Conservation (phyloP, 805 yeast species). For the Monosporozyma aerobia region DNA sequence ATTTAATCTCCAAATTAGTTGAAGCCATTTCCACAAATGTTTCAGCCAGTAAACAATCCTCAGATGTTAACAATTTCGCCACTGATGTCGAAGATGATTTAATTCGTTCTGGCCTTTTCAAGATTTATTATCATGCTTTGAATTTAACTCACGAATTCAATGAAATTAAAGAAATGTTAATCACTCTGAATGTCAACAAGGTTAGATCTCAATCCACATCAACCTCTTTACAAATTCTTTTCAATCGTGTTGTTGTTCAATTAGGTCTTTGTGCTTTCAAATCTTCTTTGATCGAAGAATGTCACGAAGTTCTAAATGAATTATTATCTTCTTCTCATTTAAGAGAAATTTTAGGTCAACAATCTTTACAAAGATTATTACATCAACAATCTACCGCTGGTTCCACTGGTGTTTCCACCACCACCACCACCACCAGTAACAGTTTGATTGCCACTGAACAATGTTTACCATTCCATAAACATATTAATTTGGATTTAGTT, state of each 20-base stretch:
- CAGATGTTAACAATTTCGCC: constrained; percentile 46
- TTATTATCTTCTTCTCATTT: constrained; percentile 76
- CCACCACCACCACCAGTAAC: constrained; percentile 7
- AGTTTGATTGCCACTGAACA: constrained; percentile 33
- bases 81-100: constrained; percentile 42
- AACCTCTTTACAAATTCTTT: constrained; percentile 77
- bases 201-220: constrained; percentile 41
- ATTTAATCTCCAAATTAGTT: constrained; percentile 50
- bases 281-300: constrained; percentile 72
- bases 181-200: constrained; percentile 72
- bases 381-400: not conserved
- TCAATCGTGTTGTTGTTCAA: constrained; percentile 92
- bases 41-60: constrained; percentile 42
- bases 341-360: constrained; percentile 92
- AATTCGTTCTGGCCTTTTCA: constrained; percentile 74
- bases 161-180: constrained; percentile 59
- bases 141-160: constrained; percentile 78
- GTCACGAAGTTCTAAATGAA: constrained; percentile 81
- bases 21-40: not conserved
- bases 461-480: constrained; percentile 95
- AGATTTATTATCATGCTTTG: constrained; percentile 85
- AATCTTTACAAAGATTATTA: constrained; percentile 54
- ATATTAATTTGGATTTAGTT: constrained; percentile 87
- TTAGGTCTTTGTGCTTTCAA: constrained; percentile 94
- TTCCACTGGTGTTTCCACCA: not conserved